These are phyloP conservation scores for Ceratocystis variospora DNA, from an alignment of 2,329 filamentous ascomycete genomes.

Conservation along the genomic window DNA sequence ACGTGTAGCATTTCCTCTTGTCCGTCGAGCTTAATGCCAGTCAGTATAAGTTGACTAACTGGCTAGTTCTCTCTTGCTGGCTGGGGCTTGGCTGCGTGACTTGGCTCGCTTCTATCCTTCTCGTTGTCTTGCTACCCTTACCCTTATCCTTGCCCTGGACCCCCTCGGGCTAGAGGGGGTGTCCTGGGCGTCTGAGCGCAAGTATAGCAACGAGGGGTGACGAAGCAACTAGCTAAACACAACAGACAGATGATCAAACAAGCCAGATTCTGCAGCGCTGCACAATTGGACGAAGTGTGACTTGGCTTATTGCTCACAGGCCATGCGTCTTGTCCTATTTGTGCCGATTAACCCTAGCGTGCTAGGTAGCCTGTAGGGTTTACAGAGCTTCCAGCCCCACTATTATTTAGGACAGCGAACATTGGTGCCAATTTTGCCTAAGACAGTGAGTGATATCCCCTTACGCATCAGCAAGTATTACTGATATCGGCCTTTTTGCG, in stretches of 20 bases:
- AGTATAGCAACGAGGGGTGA: background rate
- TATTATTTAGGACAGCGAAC: background rate
- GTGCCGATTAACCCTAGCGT: background rate
- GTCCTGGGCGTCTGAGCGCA: background rate
- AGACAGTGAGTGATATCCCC: background rate
- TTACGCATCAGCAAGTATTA: too few species aligned
- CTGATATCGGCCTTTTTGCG: too few species aligned
- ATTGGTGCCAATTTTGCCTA: background rate
- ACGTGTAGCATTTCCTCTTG: background rate
- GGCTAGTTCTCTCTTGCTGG: background rate
- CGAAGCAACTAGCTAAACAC: background rate
- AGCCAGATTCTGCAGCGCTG: background rate
- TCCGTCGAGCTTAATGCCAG: background rate
- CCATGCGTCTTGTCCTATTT: background rate
- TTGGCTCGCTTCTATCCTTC: background rate
- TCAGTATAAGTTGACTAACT: background rate
- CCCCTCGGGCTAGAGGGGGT: too few species aligned
- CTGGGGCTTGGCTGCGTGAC: background rate
- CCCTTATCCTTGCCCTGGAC: background rate
- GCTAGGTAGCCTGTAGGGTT: background rate
- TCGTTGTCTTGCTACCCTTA: background rate
- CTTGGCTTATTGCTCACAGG: background rate
- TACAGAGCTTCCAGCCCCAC: background rate
- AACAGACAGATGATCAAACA: conserved; percentile 4
- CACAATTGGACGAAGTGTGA: background rate